Conservation (phyloP, 768 basidiomycete genomes). For the Hygrophoropsis aurantiaca region DNA sequence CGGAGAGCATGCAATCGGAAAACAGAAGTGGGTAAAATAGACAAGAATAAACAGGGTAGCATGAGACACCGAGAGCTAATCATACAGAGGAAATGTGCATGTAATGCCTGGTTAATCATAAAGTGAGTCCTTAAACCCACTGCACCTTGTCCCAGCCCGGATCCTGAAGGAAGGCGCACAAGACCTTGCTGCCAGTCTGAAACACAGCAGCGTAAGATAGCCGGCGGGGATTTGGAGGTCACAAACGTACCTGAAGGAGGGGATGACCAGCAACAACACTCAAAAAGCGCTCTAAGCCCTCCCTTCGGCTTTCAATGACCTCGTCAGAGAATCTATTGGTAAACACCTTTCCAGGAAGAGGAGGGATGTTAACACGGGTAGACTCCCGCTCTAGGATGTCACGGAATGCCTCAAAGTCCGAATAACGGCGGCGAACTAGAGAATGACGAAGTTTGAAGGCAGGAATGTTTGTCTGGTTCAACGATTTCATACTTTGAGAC, state of each 20-base stretch:
- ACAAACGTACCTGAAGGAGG: conserved; percentile 74
- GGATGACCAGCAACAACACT: conserved; percentile 98
- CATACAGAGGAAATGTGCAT: conserved; percentile 14
- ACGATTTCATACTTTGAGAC: conserved; percentile 2
- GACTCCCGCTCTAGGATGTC: conserved; percentile 97
- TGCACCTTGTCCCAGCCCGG: conserved; percentile 86
- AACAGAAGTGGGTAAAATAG: conserved; percentile 17
- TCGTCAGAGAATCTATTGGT: conserved; percentile 98
- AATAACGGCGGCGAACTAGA: conserved; percentile 83
- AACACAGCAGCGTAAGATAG: conserved; percentile 9
- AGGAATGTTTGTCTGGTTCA: conserved; percentile 84
- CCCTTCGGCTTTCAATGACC: conserved; percentile 88
- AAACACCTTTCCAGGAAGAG: conserved; percentile 97
- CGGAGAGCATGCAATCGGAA: conserved; percentile 9
- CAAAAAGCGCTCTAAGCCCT: conserved; percentile 92
- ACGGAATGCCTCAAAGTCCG: conserved; percentile 94
- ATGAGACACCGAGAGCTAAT: conserved; percentile 13
- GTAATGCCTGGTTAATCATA: background rate
- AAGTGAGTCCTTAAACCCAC: conserved; percentile 54
- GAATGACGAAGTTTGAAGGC: conserved; percentile 98
- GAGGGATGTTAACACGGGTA: conserved; percentile 96
- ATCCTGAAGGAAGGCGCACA: conserved; percentile 93
- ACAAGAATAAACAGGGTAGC: conserved; percentile 17
- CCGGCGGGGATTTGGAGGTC: background rate
- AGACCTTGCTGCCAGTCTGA: conserved; percentile 95